phyloP scores from a whole-genome alignment of 306 rosid genomes.

The Castanea mollissima region DNA sequence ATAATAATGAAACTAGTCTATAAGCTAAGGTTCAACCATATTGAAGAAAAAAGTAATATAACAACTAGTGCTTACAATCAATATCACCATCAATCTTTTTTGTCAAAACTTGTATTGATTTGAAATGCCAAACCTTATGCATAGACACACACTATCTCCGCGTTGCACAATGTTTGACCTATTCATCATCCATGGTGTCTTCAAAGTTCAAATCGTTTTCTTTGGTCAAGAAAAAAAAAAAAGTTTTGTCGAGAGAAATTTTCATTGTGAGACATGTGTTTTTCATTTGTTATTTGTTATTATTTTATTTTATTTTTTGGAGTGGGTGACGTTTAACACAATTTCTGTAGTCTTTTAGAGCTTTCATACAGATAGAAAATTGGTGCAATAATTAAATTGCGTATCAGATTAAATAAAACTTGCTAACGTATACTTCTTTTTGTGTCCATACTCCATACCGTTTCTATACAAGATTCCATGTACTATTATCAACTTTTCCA shows the following conservation, averaged over 20 bases:
- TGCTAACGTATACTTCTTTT: too few relatives aligned
- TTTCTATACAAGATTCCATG: too few relatives aligned
- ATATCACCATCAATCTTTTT: not conserved
- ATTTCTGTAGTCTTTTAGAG: too few relatives aligned
- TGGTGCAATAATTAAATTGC: too few relatives aligned
- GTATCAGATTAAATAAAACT: too few relatives aligned
- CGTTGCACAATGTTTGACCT: not conserved
- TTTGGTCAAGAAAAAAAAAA: not conserved
- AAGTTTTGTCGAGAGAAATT: not conserved
- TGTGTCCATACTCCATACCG: too few relatives aligned
- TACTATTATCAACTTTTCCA: too few relatives aligned
- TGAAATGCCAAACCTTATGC: not conserved
- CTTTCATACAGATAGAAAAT: too few relatives aligned
- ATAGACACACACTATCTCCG: not conserved
- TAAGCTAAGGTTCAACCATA: not conserved
- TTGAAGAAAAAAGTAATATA: not conserved
- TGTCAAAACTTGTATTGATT: not conserved
- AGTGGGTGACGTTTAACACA: not conserved
- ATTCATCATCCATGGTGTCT: not conserved
- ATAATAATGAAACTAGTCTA: not conserved
- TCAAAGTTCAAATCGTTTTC: not conserved
- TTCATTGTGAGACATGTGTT: too few relatives aligned
- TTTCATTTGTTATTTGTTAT: too few relatives aligned
- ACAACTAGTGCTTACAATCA: not conserved
- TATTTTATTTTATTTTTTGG: not conserved